Base-by-base conservation (phyloP, 2,329 filamentous ascomycete species). In the Leptographium flavum region DNA sequence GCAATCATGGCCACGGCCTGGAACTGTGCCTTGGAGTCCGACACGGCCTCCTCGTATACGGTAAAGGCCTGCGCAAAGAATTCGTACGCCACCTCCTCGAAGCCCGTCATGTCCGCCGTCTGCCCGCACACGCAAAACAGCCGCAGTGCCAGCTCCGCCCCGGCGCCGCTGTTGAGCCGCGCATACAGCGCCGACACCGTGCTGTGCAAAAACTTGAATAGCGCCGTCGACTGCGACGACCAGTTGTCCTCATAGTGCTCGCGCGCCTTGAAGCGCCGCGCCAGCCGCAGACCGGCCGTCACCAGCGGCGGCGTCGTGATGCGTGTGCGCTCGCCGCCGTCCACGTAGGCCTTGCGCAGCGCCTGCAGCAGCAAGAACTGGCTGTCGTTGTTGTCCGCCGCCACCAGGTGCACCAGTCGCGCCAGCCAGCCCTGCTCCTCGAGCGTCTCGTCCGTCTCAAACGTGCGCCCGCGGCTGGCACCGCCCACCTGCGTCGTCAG, bases 51-150 rank as follows among this genome's bases (percentile, higher is more conserved):
- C 60, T 98, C 92, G 58, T 98, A 98, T 9, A 96, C 87, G 0
- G 90, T 96, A 56, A 98, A 98, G 0, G 92, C 90, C 62, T 98
- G 92, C 0, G 92, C 92, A 55, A 95, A 96, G 67, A 93, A 98
- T 59, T 98, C 92, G 61, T 98, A 98, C 11, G 87, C 84, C 36
- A 94, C 87, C 64, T 98, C 92, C 60, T 98, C 90, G 54, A 94
- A 93, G 2, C 83, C 84, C 11, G 80, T 86, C 62, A 92, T 81
- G 56, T 95, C 88, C 11, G 92, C 88, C 28, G 93, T 83, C 65
- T 95, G 88, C 21, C 92, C 92, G 57, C 87, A 93, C 36, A 85
- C 80, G 54, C 92, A 82, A 60, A 96, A 98, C 15, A 96, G 70
- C 3, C 92, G 83, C 41, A 98, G 73, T 1, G 86, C 81, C 19